These are phyloP conservation scores for Colletotrichum sp. DNA, from an alignment of 2,329 filamentous ascomycete genomes.

Conservation along the genomic window DNA sequence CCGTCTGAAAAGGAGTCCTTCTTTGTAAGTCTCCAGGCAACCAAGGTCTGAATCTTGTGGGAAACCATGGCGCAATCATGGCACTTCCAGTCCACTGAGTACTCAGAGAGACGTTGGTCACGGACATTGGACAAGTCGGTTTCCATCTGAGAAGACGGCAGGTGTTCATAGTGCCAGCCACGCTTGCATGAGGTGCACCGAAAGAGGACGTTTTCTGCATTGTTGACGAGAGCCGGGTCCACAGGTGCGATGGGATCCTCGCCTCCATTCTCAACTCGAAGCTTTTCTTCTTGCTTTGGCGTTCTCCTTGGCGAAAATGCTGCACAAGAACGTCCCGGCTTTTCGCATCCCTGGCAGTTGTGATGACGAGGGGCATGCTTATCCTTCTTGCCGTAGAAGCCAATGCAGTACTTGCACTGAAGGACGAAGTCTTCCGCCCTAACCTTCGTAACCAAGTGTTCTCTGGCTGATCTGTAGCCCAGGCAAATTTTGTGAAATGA, in stretches of 20 bases:
- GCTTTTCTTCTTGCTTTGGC: constrained; percentile 80
- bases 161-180: constrained; percentile 83
- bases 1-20: constrained; percentile 58
- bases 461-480: constrained; percentile 72
- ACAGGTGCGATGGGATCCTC: constrained; percentile 77
- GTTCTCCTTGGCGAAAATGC: constrained; percentile 78
- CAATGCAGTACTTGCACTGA: constrained; percentile 88
- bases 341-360: constrained; percentile 73
- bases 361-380: constrained; percentile 70
- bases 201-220: constrained; percentile 78
- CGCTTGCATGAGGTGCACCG: constrained; percentile 80
- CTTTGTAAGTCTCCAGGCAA: constrained; percentile 84
- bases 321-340: constrained; percentile 70
- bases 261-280: constrained; percentile 79
- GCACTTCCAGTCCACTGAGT: constrained; percentile 79
- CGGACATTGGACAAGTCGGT: constrained; percentile 45
- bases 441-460: constrained; percentile 92
- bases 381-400: constrained; percentile 72
- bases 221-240: constrained; percentile 70
- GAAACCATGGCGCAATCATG: constrained; percentile 72
- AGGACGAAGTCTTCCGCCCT: constrained; percentile 79
- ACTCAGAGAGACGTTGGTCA: constrained; percentile 72
- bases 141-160: constrained; percentile 40
- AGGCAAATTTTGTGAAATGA: constrained; percentile 86
- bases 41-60: constrained; percentile 75